Evolutionary conservation across 139 green algal species (phyloP).

Genomic region (Pycnococcus provasolii): DNA sequence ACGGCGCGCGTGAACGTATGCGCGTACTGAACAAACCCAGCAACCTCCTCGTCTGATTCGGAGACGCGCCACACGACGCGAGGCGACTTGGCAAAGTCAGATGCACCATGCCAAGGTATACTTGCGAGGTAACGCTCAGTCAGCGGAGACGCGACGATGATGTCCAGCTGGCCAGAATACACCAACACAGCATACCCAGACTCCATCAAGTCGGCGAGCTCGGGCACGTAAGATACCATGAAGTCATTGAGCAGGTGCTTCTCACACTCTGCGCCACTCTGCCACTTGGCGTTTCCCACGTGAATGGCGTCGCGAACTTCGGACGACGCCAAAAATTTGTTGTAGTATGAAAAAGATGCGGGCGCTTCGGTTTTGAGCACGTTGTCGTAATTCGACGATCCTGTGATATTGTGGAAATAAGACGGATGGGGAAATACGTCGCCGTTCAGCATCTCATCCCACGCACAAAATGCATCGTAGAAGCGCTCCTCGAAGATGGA

Average conservation of each 20-base stretch:
- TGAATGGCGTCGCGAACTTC: constrained; percentile 1
- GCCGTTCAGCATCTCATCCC: constrained; percentile 11
- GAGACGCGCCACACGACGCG: background rate
- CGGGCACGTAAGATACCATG: background rate
- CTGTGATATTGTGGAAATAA: constrained; percentile 9
- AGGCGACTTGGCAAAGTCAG: background rate
- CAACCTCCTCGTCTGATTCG: background rate
- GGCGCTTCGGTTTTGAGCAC: background rate
- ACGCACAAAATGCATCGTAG: background rate
- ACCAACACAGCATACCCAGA: background rate
- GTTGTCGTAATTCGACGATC: background rate
- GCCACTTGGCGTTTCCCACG: background rate
- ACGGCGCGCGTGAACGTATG: background rate
- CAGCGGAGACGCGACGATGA: constrained; percentile 3
- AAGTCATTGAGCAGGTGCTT: constrained; percentile 5
- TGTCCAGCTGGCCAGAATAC: constrained; percentile 8
- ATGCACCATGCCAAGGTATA: background rate
- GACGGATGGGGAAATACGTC: constrained; percentile 3
- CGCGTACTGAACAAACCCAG: background rate
- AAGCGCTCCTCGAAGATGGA: background rate
- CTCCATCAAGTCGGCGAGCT: constrained; percentile 10
- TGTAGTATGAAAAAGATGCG: background rate
- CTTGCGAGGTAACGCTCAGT: background rate
- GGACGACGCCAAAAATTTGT: too few relatives aligned
- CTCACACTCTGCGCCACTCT: background rate